A percentile compares a stretch with the other conserved stretches of the same genome.
These are phyloP conservation scores for Lotus japonicus DNA, from an alignment of 306 rosid species.

Conservation along the genomic window DNA sequence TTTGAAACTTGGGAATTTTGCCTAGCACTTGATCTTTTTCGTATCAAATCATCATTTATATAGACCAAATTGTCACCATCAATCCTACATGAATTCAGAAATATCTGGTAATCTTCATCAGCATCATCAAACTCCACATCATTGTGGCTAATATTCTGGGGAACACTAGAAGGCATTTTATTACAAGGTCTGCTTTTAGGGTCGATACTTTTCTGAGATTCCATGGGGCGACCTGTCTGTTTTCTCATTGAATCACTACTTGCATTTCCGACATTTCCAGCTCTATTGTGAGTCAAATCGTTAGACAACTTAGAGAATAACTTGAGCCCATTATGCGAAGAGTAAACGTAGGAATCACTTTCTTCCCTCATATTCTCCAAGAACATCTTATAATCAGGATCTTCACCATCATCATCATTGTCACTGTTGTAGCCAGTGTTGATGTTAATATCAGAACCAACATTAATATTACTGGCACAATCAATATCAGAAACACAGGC, in stretches of 20 bases:
- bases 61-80: no score
- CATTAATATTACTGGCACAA: not conserved
- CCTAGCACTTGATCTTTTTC: no score
- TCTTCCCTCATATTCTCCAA: not conserved
- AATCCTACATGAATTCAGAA: not conserved
- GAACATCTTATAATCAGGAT: slow-evolving; percentile 26
- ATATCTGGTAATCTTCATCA: slow-evolving; percentile 27
- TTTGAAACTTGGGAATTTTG: not conserved
- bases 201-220: no score
- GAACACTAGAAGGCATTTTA: not conserved
- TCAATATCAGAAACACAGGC: not conserved
- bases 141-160: not conserved
- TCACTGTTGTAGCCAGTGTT: not conserved
- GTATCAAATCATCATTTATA: no score
- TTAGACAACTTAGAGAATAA: no score
- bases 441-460: not conserved
- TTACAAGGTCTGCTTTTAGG: no score
- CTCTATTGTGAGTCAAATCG: no score
- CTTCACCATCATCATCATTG: slow-evolving; percentile 16
- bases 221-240: no score
- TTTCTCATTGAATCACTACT: no score
- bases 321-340: no score
- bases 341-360: no score
- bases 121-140: not conserved
- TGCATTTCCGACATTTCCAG: no score